Evolutionary conservation across 176 grass and related monocot genomes (phyloP).

Genomic region (Secale cereale): DNA sequence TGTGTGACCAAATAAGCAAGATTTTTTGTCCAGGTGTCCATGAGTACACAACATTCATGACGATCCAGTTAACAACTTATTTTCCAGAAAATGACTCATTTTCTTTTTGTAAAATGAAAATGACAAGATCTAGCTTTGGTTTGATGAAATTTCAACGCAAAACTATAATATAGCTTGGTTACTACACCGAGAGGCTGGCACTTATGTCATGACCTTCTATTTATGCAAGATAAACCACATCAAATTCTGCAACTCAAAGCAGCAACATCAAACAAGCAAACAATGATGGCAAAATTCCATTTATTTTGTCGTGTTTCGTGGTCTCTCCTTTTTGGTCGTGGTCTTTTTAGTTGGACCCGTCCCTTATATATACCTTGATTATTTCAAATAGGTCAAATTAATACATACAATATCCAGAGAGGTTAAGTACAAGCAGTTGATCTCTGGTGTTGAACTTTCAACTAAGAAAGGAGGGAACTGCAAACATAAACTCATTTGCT

Average conservation of each 20-base stretch:
- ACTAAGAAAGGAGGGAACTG: background rate
- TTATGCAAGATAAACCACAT: background rate
- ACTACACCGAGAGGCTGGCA: background rate
- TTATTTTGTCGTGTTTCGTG: background rate
- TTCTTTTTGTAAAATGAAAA: too few relatives aligned
- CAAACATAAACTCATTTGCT: background rate
- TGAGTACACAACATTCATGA: too few relatives aligned
- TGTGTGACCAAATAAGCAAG: too few relatives aligned
- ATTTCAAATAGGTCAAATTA: background rate
- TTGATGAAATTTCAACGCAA: too few relatives aligned
- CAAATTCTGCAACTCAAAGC: background rate
- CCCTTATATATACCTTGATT: background rate
- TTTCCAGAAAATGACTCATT: too few relatives aligned
- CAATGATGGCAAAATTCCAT: background rate
- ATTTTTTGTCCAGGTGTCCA: too few relatives aligned
- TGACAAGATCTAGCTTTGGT: too few relatives aligned
- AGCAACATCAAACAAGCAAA: background rate
- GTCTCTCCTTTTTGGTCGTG: background rate
- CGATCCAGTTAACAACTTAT: too few relatives aligned
- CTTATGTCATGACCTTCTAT: background rate
- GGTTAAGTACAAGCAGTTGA: background rate
- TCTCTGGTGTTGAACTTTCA: constrained; percentile 13
- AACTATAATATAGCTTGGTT: background rate
- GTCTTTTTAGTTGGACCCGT: background rate
- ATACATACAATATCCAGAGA: background rate